These are phyloP conservation scores for Elaphomyces granulatus DNA, from an alignment of 495 filamentous ascomycete species.

Conservation along the genomic window DNA sequence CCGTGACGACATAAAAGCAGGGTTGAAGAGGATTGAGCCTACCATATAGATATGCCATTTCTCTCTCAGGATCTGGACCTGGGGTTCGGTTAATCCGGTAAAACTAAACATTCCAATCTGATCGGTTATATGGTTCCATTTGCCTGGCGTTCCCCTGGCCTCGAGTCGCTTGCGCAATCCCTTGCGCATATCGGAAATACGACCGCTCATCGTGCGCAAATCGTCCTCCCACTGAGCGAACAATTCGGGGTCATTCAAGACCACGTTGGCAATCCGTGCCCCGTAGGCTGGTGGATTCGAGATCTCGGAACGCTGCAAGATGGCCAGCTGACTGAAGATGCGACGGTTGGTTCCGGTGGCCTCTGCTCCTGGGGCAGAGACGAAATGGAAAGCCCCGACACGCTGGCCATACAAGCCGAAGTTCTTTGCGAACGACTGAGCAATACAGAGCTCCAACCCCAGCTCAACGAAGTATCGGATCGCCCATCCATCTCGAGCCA, in stretches of 20 bases:
- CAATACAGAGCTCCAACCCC: conserved; percentile 90
- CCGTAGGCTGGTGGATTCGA: conserved; percentile 93
- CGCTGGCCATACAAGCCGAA: conserved; percentile 96
- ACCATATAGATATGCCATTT: conserved; percentile 88
- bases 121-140: conserved; percentile 91
- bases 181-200: conserved; percentile 80
- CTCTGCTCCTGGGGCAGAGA: conserved; percentile 56
- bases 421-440: conserved; percentile 98
- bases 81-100: conserved; percentile 73
- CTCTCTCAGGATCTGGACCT: conserved; percentile 67
- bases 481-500: conserved; percentile 73
- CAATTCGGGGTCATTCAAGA: conserved; percentile 68
- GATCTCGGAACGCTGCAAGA: conserved; percentile 93
- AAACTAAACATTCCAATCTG: conserved; percentile 99
- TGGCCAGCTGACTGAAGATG: conserved; percentile 78
- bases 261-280: conserved; percentile 65
- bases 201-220: conserved; percentile 81
- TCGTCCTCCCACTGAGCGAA: conserved; percentile 95
- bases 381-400: conserved; percentile 91
- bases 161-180: conserved; percentile 63
- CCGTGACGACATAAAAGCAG: too few relatives aligned
- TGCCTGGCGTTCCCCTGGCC: conserved; percentile 64
- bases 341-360: conserved; percentile 44
- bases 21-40: too few relatives aligned
- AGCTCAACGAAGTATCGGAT: conserved; percentile 86